phyloP scores from a whole-genome alignment of 2,329 filamentous ascomycete genomes.

The Aspergillus pseudoviridinutans region DNA sequence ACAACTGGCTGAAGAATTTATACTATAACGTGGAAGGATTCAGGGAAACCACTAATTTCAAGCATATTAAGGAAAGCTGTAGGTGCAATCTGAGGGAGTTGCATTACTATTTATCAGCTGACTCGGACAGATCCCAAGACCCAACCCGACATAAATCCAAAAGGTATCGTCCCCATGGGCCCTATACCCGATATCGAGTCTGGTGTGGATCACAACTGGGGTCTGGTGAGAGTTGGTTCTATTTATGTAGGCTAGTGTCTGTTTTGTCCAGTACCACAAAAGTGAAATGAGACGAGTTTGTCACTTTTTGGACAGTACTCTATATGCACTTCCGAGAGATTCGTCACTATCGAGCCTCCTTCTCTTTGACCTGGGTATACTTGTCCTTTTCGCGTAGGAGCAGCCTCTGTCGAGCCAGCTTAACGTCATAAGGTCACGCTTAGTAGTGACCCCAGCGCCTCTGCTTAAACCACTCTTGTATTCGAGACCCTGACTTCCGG shows the following conservation, averaged over 20 bases:
- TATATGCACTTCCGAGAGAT: too few species aligned
- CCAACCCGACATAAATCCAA: constrained; percentile 57
- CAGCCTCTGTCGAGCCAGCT: too few species aligned
- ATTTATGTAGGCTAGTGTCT: not conserved
- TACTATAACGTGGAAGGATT: constrained; percentile 57
- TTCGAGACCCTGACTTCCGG: too few species aligned
- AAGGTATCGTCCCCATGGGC: constrained; percentile 59
- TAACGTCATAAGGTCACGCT: too few species aligned
- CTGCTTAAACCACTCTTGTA: too few species aligned
- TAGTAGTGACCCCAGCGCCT: too few species aligned
- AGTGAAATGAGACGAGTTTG: too few species aligned
- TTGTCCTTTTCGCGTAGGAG: too few species aligned
- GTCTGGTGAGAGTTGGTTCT: constrained; percentile 44
- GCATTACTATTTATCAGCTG: not conserved
- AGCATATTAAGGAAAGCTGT: constrained; percentile 64
- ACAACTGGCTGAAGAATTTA: constrained; percentile 58
- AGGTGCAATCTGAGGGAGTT: constrained; percentile 7
- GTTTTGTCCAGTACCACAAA: not conserved
- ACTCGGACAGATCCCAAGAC: constrained; percentile 51
- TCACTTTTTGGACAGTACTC: not conserved
- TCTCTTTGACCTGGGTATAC: too few species aligned
- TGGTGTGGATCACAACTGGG: constrained; percentile 49
- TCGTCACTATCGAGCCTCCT: too few species aligned
- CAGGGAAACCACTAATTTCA: constrained; percentile 59
- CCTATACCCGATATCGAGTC: constrained; percentile 57